Conservation (phyloP, 2,329 filamentous ascomycete species). For the Shiraia sp. region DNA sequence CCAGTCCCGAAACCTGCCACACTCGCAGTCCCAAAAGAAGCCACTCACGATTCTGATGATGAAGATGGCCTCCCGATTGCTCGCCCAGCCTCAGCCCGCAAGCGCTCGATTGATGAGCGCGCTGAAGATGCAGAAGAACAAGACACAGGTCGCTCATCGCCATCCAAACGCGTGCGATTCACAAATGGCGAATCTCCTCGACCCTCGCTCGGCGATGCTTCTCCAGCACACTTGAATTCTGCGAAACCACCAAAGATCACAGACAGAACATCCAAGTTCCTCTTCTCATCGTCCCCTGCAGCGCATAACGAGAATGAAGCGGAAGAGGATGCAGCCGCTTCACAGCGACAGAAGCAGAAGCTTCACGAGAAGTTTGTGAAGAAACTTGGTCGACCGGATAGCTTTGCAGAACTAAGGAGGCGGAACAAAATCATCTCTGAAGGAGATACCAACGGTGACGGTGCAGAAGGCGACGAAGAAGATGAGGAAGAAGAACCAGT, state of each 20-base stretch:
- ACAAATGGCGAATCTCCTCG: constrained; percentile 22
- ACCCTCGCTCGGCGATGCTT: constrained; percentile 25
- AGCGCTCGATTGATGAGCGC: constrained; percentile 44
- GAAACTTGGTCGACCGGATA: constrained; percentile 86
- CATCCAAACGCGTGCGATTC: constrained; percentile 46
- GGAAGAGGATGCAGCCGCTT: constrained; percentile 55
- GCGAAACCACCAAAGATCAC: constrained; percentile 43
- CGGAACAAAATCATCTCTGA: constrained; percentile 58
- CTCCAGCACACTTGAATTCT: constrained; percentile 27
- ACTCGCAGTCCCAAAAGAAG: constrained; percentile 21
- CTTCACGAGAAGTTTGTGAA: constrained; percentile 85
- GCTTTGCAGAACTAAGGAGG: constrained; percentile 69
- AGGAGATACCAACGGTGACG: constrained; percentile 58
- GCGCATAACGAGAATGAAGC: constrained; percentile 39
- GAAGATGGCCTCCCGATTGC: constrained; percentile 16
- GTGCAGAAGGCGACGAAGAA: constrained; percentile 56
- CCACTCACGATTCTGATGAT: constrained; percentile 15
- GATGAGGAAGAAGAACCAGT: constrained; percentile 62
- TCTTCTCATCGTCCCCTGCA: constrained; percentile 59
- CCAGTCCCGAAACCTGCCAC: constrained; percentile 17
- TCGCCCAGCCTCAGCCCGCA: constrained; percentile 16
- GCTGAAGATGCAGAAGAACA: constrained; percentile 47
- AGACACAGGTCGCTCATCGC: constrained; percentile 18
- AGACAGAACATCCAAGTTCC: constrained; percentile 61
- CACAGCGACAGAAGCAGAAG: constrained; percentile 65